A percentile compares a stretch with the other conserved stretches of the same genome.
Conservation (phyloP, 257 asterid genomes). For the Prunella vulgaris region DNA sequence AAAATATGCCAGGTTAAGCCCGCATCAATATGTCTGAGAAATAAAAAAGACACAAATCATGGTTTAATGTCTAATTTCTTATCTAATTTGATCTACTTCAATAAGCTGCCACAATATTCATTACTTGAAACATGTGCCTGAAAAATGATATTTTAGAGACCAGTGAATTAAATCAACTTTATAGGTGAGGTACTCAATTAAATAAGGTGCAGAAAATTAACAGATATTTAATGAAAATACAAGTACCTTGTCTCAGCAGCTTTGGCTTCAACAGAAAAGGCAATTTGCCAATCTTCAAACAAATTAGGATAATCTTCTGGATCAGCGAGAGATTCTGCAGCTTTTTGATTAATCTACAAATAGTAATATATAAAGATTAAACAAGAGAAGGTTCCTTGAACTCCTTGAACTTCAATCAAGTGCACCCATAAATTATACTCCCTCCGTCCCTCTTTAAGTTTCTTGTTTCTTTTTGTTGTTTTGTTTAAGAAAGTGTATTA, state of each 20-base stretch:
- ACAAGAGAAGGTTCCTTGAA: slow-evolving; percentile 3
- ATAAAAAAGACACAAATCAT: slow-evolving; percentile 9
- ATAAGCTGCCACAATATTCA: slow-evolving; percentile 18
- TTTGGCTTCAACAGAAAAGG: slow-evolving; percentile 83
- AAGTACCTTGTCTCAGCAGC: slow-evolving; percentile 59
- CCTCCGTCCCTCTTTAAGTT: too few species aligned
- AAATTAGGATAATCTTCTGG: slow-evolving; percentile 96
- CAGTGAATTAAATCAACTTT: background rate
- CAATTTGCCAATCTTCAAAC: slow-evolving; percentile 98
- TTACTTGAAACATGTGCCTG: background rate
- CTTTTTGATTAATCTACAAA: slow-evolving; percentile 86
- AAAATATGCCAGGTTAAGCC: background rate
- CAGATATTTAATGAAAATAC: slow-evolving; percentile 1
- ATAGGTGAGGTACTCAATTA: slow-evolving; percentile 8
- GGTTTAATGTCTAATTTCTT: background rate
- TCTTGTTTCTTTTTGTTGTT: too few species aligned
- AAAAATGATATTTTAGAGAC: background rate
- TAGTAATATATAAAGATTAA: slow-evolving; percentile 10
- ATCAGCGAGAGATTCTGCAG: slow-evolving; percentile 98
- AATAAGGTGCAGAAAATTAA: background rate
- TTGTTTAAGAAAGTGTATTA: too few species aligned
- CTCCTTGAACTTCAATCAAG: slow-evolving; percentile 8
- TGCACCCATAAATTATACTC: slow-evolving; percentile 1
- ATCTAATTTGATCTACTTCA: background rate
- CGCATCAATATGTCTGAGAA: slow-evolving; percentile 4